Evolutionary conservation across 768 basidiomycete genomes (phyloP).

Genomic region (Mycena filopes): DNA sequence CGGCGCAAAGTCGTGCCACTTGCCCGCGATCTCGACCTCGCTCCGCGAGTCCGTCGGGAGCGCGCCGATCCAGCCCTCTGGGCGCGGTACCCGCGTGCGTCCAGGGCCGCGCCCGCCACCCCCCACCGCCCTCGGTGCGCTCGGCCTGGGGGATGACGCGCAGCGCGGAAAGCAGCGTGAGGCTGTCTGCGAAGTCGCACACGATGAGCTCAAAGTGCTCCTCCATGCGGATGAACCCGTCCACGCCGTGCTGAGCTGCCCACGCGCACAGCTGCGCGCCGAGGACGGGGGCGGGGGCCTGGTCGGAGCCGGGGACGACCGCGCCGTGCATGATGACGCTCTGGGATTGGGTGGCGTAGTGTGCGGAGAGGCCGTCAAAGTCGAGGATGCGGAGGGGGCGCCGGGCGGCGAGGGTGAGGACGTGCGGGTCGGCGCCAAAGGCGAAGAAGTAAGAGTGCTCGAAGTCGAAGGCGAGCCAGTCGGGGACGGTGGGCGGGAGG

Average conservation of each 20-base stretch:
- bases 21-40: constrained; percentile 7
- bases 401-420: constrained; percentile 11
- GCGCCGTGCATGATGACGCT: constrained; percentile 18
- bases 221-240: constrained; percentile 25
- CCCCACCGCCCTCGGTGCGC: background rate
- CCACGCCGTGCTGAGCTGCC: constrained; percentile 9
- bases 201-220: constrained; percentile 23
- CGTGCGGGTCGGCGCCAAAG: constrained; percentile 4
- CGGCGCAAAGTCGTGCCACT: constrained; percentile 20
- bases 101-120: background rate
- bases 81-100: background rate
- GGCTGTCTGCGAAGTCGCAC: constrained; percentile 13
- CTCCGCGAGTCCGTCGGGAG: constrained; percentile 5
- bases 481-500: constrained; percentile 3
- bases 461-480: constrained; percentile 25
- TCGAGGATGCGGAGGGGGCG: constrained; percentile 8
- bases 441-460: constrained; percentile 21
- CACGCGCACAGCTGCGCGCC: constrained; percentile 11
- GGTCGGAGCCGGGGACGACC: background rate
- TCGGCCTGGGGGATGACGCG: constrained; percentile 3
- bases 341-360: background rate
- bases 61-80: constrained; percentile 16
- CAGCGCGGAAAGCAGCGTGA: constrained; percentile 4
- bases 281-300: background rate
- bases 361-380: constrained; percentile 23